Evolutionary conservation across 331 rosid genomes (phyloP).

Genomic region (Telfairia occidentalis): DNA sequence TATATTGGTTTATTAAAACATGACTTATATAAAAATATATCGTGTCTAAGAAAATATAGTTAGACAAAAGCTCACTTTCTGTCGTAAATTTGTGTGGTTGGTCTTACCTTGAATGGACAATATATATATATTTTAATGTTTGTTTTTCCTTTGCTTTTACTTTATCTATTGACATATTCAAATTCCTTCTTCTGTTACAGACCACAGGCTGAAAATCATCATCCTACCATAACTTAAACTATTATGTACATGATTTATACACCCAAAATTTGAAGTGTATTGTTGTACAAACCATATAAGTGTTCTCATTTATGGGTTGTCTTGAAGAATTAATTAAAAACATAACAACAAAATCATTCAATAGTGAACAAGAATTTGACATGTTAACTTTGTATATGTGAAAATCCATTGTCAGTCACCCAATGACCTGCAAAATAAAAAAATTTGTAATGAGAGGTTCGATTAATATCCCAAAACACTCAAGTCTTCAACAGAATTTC

Average conservation of each 20-base stretch:
- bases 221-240: not conserved
- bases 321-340: too few relatives aligned
- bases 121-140: not conserved
- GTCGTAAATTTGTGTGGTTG: not conserved
- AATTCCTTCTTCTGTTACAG: not conserved
- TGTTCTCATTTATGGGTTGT: not conserved
- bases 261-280: not conserved
- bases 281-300: not conserved
- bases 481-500: too few relatives aligned
- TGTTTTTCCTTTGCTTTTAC: conserved; percentile 9
- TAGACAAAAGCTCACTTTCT: not conserved
- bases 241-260: not conserved
- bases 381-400: too few relatives aligned
- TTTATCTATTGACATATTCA: not conserved
- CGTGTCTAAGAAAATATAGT: not conserved
- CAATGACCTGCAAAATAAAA: too few relatives aligned
- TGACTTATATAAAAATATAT: not conserved
- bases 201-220: not conserved
- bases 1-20: not conserved
- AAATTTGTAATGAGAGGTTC: too few relatives aligned
- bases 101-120: not conserved
- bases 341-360: too few relatives aligned
- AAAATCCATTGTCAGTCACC: too few relatives aligned
- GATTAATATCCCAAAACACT: too few relatives aligned
- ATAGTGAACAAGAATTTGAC: too few relatives aligned